These are phyloP conservation scores for Penicillium sclerotigenum DNA, from an alignment of 2,329 filamentous ascomycete species.

Conservation along the genomic window DNA sequence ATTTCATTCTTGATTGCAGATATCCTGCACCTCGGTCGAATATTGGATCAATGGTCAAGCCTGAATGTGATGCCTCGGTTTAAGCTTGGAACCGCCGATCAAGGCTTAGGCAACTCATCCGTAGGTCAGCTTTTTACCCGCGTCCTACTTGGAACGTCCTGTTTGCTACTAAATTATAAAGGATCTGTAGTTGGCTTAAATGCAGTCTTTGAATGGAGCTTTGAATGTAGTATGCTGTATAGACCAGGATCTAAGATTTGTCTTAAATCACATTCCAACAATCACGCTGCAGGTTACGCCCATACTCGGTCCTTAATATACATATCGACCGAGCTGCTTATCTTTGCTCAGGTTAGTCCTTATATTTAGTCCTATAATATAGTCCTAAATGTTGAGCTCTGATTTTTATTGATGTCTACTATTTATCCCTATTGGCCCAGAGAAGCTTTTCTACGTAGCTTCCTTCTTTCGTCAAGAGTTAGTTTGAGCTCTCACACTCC, in stretches of 20 bases:
- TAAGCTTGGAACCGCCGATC: not conserved
- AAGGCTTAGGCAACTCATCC: not conserved
- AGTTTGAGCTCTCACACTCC: not conserved
- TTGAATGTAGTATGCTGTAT: not conserved
- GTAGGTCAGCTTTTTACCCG: not conserved
- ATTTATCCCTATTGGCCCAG: slow-evolving; percentile 5
- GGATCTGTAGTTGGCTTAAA: not conserved
- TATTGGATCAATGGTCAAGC: not conserved
- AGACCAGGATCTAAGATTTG: not conserved
- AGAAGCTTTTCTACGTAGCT: not conserved
- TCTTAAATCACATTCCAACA: not conserved
- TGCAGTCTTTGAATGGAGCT: not conserved
- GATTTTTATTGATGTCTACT: not conserved
- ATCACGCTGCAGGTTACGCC: not conserved
- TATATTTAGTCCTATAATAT: not conserved
- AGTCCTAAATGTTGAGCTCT: not conserved
- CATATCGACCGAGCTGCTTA: not conserved
- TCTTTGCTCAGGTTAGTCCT: not conserved
- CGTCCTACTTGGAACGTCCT: not conserved
- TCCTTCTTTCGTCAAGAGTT: not conserved
- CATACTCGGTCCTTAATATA: not conserved
- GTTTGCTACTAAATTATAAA: not conserved
- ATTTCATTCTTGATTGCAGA: not conserved
- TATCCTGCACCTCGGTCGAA: not conserved
- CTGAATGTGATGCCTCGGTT: slow-evolving; percentile 7